These are phyloP conservation scores for Tricholomella constricta DNA, from an alignment of 768 basidiomycete genomes.

Conservation along the genomic window DNA sequence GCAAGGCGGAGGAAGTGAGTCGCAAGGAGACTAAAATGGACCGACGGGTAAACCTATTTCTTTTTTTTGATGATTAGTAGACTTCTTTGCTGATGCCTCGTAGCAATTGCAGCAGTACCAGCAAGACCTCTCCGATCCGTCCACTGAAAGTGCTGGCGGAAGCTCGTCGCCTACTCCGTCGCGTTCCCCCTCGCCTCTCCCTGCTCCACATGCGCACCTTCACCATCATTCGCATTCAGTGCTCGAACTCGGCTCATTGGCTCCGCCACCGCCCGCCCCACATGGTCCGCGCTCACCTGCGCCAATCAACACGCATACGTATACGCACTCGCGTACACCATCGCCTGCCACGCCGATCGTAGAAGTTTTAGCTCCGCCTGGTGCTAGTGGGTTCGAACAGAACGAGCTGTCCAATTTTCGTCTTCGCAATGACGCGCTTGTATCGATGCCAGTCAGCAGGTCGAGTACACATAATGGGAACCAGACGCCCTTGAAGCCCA, in stretches of 20 bases:
- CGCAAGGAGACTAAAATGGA: constrained; percentile 67
- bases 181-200: constrained; percentile 42
- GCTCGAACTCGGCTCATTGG: constrained; percentile 35
- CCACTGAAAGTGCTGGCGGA: constrained; percentile 20
- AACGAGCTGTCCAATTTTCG: constrained; percentile 21
- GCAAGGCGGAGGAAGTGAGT: constrained; percentile 69
- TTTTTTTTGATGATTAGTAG: background rate
- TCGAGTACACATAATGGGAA: constrained; percentile 20
- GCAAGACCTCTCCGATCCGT: constrained; percentile 35
- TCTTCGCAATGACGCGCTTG: constrained; percentile 11
- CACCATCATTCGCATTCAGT: constrained; percentile 25
- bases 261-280: constrained; percentile 68
- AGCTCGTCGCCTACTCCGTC: constrained; percentile 48
- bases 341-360: constrained; percentile 55
- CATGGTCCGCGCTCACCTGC: constrained; percentile 71
- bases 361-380: constrained; percentile 11
- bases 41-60: constrained; percentile 51
- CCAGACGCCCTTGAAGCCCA: constrained; percentile 60
- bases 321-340: constrained; percentile 60
- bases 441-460: background rate
- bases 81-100: background rate
- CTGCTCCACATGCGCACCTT: constrained; percentile 19
- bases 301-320: constrained; percentile 32
- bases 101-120: constrained; percentile 40
- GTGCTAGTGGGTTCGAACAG: constrained; percentile 18